A percentile compares a stretch with the other conserved stretches of the same genome.
Evolutionary conservation across 805 yeast species (phyloP).

Genomic region (Sugiyamaella mastotermitis): DNA sequence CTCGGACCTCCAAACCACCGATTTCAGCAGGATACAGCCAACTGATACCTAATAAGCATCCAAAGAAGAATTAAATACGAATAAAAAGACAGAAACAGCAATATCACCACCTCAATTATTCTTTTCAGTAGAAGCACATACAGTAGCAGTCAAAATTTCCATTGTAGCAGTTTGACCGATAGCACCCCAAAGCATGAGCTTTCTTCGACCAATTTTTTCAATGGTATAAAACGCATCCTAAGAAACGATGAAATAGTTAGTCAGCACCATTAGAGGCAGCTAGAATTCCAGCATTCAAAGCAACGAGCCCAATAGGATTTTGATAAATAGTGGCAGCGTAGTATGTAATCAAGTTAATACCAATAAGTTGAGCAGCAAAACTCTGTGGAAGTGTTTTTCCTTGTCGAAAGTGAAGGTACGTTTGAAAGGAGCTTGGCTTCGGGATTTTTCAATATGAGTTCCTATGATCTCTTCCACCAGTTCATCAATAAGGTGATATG

Average conservation of each 20-base stretch:
- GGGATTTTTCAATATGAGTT: conserved; percentile 12
- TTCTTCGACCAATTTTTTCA: conserved; percentile 59
- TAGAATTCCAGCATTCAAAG: conserved; percentile 18
- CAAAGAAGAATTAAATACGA: conserved; percentile 35
- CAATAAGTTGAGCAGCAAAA: conserved; percentile 65
- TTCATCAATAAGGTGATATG: conserved; percentile 10
- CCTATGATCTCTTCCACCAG: conserved; percentile 20
- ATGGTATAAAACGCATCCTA: conserved; percentile 39
- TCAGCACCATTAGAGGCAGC: conserved; percentile 33
- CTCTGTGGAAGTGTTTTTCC: conserved; percentile 43
- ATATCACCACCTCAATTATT: conserved; percentile 25
- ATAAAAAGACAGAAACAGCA: conserved; percentile 65
- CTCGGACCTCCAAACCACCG: conserved; percentile 43
- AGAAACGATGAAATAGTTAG: conserved; percentile 63
- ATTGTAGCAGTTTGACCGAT: conserved; percentile 43
- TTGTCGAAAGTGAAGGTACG: conserved; percentile 37
- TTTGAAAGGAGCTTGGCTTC: conserved; percentile 14
- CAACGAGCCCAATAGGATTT: conserved; percentile 11
- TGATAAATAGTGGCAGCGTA: conserved; percentile 14
- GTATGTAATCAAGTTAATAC: conserved; percentile 56
- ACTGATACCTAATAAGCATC: conserved; percentile 24
- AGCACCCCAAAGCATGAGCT: conserved; percentile 63
- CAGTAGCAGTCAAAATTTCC: conserved; percentile 25
- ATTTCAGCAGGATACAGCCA: conserved; percentile 51
- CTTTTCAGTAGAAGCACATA: conserved; percentile 29